phyloP scores from a whole-genome alignment of 495 filamentous ascomycete genomes.

The Penicillium desertorum region DNA sequence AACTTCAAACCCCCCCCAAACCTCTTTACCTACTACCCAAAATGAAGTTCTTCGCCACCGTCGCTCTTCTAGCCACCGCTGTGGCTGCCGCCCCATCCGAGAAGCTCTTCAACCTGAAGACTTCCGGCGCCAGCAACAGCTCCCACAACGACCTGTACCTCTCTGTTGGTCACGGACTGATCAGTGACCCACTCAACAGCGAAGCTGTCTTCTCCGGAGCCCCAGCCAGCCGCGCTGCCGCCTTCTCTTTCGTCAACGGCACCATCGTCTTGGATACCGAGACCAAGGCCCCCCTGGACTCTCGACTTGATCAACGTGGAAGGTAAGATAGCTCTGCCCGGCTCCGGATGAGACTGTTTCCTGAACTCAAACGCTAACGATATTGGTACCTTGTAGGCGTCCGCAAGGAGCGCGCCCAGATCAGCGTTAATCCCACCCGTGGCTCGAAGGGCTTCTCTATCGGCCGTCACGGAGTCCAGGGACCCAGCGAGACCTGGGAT shows the following conservation, averaged over 20 bases:
- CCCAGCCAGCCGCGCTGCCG: constrained; percentile 10
- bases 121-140: constrained; percentile 19
- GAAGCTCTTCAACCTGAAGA: constrained; percentile 24
- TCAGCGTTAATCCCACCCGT: constrained; percentile 10
- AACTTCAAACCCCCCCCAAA: background rate
- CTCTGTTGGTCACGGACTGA: constrained; percentile 11
- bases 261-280: constrained; percentile 15
- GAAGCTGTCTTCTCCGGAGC: constrained; percentile 21
- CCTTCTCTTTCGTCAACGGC: constrained; percentile 21
- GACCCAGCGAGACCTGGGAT: constrained; percentile 1
- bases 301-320: constrained; percentile 23
- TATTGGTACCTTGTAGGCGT: background rate
- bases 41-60: constrained; percentile 25
- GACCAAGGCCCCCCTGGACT: constrained; percentile 18
- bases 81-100: constrained; percentile 19
- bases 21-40: constrained; percentile 11
- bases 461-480: background rate
- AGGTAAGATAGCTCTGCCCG: background rate
- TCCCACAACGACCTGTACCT: constrained; percentile 22
- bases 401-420: constrained; percentile 8
- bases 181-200: constrained; percentile 23
- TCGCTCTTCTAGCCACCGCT: constrained; percentile 22
- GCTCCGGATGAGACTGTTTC: background rate
- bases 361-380: background rate
- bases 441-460: constrained; percentile 10